phyloP scores from a whole-genome alignment of 192 early-diverging fungal species.

The Thamnidium elegans region DNA sequence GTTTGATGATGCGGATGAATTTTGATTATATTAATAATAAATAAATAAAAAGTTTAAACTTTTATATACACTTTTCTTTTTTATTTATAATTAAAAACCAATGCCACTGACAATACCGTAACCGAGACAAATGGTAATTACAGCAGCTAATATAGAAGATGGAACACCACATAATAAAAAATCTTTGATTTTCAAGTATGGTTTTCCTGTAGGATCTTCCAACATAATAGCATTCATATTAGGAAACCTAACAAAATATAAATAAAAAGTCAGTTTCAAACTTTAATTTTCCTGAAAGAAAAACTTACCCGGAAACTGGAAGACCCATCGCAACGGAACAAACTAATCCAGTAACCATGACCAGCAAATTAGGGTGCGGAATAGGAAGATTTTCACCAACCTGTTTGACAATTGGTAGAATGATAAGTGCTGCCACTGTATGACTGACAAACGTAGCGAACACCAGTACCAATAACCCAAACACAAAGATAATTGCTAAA shows the following conservation, averaged over 20 bases:
- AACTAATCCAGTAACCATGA: constrained; percentile 55
- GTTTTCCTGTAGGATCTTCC: constrained; percentile 61
- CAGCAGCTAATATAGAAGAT: constrained; percentile 17
- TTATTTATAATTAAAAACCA: constrained; percentile 2
- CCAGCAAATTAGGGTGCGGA: constrained; percentile 59
- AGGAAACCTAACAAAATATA: constrained; percentile 53
- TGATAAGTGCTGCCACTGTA: constrained; percentile 74
- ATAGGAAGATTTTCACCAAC: constrained; percentile 58
- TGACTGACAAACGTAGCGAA: constrained; percentile 71
- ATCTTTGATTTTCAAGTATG: constrained; percentile 59
- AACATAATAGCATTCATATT: constrained; percentile 73
- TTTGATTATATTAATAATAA: not conserved
- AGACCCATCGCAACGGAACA: constrained; percentile 72
- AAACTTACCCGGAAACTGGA: constrained; percentile 42
- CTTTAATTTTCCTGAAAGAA: not conserved
- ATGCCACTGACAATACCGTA: constrained; percentile 21
- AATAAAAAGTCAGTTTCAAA: not conserved
- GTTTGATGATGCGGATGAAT: constrained; percentile 27
- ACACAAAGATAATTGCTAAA: constrained; percentile 54
- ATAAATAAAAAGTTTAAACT: no score
- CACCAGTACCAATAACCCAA: constrained; percentile 58
- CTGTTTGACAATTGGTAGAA: constrained; percentile 66
- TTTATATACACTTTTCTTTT: no score
- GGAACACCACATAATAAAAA: constrained; percentile 63
- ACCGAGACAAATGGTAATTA: constrained; percentile 23